Base-by-base conservation (phyloP, 257 asterid species). In the Linderniella brevidens region DNA sequence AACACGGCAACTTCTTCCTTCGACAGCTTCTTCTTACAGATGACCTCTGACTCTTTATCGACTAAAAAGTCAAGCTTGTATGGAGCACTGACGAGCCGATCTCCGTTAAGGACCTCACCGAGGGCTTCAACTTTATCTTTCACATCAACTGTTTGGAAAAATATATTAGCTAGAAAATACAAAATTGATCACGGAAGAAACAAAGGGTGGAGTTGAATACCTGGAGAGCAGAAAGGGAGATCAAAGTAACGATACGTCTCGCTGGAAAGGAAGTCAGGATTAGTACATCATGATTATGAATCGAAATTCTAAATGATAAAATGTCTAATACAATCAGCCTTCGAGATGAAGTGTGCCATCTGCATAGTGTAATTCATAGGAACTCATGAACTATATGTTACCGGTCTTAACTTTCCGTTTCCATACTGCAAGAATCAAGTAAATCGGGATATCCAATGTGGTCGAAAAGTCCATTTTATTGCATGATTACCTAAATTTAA, bases 201-300 rank as follows among this genome's bases (percentile, higher is more conserved):
- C 15, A 17, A 17, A 40, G 47, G 13, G 49, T 13, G 25, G 18
- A 0, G 37, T 48, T 48, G 36, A 18, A 45, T 60, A 81, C 92
- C 93, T 64, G 83, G 77, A 16, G 70, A 64, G 49, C 93, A 81
- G 50, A 81, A 81, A 8, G 93, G 92, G 47, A 78, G 77, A 58
- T 81, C 86, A 55, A 72, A 81, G 66, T 78, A 81, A 8, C 82
- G 70, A 63, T 81, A 81, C 12, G 86, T 75, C 67, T 81, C 90
- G 53, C 90, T 78, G 80, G 19, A 71, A 37, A 25, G 32, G 32
- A 25, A 25, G 32, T 25, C 32, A 25, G 32, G 4, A 25, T 25
- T 46, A 46, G 18, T 18, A 16, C 32, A 46, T 11, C 15, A 39
- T 2, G 43, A 39, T 9, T 25, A 25, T 10, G 43, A 39, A 13